Evolutionary conservation across 2,329 filamentous ascomycete genomes (phyloP).

Genomic region (Aspergillus fructus): DNA sequence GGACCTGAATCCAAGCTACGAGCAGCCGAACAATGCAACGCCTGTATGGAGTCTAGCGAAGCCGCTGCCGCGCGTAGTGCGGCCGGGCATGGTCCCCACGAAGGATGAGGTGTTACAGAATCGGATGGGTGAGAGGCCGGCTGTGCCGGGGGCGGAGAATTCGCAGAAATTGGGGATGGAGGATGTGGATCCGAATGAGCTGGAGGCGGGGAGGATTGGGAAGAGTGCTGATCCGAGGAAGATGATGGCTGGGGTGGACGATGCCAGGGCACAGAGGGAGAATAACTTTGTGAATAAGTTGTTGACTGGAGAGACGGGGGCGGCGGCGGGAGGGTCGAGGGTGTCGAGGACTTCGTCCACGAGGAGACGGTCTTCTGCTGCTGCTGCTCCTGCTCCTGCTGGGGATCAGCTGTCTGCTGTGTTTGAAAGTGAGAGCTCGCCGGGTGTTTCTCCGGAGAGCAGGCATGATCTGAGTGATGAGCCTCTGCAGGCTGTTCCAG

Average conservation of each 20-base stretch:
- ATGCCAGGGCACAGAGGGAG: slow-evolving; percentile 42
- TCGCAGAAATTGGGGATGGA: slow-evolving; percentile 36
- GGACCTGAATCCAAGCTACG: slow-evolving; percentile 55
- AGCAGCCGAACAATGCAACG: slow-evolving; percentile 49
- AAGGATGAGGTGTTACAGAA: slow-evolving; percentile 38
- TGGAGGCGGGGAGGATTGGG: slow-evolving; percentile 45
- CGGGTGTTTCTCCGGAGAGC: slow-evolving; percentile 1
- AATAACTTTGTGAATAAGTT: slow-evolving; percentile 40
- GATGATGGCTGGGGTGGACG: slow-evolving; percentile 47
- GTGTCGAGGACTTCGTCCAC: slow-evolving; percentile 26
- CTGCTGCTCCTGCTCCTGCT: neutral
- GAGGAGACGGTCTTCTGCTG: slow-evolving; percentile 18
- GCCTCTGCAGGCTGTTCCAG: slow-evolving; percentile 20
- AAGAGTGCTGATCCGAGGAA: slow-evolving; percentile 38
- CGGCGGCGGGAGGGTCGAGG: slow-evolving; percentile 5
- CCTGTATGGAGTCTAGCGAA: slow-evolving; percentile 57
- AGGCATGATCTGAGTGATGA: slow-evolving; percentile 18
- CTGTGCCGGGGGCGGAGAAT: slow-evolving; percentile 32
- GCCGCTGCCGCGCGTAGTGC: slow-evolving; percentile 54
- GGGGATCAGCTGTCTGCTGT: slow-evolving; percentile 25
- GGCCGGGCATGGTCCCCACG: slow-evolving; percentile 54
- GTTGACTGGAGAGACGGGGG: slow-evolving; percentile 27
- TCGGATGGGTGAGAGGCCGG: slow-evolving; percentile 23
- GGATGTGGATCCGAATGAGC: slow-evolving; percentile 43
- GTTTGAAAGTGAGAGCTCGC: slow-evolving; percentile 22